Evolutionary conservation across 2,329 filamentous ascomycete species (phyloP).

Genomic region (Ciborinia camelliae): DNA sequence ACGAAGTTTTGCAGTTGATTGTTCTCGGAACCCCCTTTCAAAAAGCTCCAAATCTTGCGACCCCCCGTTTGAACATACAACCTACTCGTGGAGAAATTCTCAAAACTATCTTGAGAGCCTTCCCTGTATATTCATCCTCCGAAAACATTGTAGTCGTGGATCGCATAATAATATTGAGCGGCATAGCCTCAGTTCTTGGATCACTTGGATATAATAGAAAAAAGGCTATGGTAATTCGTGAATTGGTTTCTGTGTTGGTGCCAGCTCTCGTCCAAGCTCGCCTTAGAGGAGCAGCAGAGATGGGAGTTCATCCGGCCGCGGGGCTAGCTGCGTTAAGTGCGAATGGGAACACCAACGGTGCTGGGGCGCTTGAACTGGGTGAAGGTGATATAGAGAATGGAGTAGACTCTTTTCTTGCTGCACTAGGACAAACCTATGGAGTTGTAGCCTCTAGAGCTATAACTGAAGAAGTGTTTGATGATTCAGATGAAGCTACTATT

Average conservation of each 20-base stretch:
- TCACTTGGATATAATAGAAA: slow-evolving; percentile 78
- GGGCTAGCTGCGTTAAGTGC: slow-evolving; percentile 68
- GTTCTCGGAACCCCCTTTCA: slow-evolving; percentile 59
- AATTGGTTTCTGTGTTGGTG: slow-evolving; percentile 78
- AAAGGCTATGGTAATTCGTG: slow-evolving; percentile 84
- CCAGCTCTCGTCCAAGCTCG: slow-evolving; percentile 84
- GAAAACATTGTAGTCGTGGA: slow-evolving; percentile 71
- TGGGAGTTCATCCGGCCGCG: slow-evolving; percentile 90
- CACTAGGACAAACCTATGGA: slow-evolving; percentile 61
- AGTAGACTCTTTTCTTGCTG: slow-evolving; percentile 59
- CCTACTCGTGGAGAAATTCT: slow-evolving; percentile 63
- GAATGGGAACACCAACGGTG: slow-evolving; percentile 48
- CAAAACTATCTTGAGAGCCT: slow-evolving; percentile 63
- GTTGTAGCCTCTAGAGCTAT: slow-evolving; percentile 44
- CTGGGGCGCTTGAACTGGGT: slow-evolving; percentile 56
- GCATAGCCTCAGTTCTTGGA: slow-evolving; percentile 82
- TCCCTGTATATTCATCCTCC: slow-evolving; percentile 61
- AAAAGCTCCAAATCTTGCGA: slow-evolving; percentile 44
- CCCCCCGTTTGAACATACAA: slow-evolving; percentile 53
- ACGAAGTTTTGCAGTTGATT: slow-evolving; percentile 59
- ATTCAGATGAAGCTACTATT: slow-evolving; percentile 52
- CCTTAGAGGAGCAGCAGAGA: slow-evolving; percentile 90
- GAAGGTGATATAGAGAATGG: slow-evolving; percentile 64
- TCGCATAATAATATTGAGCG: slow-evolving; percentile 74
- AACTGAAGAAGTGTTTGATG: slow-evolving; percentile 34